Percentiles rank a stretch among this genome's conserved stretches.
Evolutionary conservation across 495 filamentous ascomycete genomes (phyloP).

Genomic region (Daldinia loculata): DNA sequence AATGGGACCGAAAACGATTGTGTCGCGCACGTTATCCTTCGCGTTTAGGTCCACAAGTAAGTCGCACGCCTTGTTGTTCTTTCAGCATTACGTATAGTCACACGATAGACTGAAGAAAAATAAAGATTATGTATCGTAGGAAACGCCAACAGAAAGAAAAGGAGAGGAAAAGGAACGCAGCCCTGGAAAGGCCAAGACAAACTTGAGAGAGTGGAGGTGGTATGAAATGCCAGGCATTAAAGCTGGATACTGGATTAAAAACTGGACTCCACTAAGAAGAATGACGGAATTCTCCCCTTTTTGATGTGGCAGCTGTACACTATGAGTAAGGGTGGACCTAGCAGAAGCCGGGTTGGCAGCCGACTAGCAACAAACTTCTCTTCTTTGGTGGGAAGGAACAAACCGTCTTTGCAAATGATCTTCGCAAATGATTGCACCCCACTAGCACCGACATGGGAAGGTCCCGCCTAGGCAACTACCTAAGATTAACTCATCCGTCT

Average conservation of each 20-base stretch:
- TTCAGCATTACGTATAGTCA: conserved; percentile 32
- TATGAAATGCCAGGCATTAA: conserved; percentile 20
- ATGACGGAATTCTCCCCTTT: conserved; percentile 38
- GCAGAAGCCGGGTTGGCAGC: no score
- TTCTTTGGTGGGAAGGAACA: conserved; percentile 11
- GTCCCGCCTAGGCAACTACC: conserved; percentile 9
- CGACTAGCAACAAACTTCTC: background rate
- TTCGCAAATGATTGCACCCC: conserved; percentile 34
- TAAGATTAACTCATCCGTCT: conserved; percentile 5
- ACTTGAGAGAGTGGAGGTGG: conserved; percentile 29
- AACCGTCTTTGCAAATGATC: conserved; percentile 8
- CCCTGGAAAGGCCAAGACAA: conserved; percentile 31
- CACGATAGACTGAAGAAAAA: conserved; percentile 2
- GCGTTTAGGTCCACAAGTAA: conserved; percentile 12
- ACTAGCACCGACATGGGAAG: conserved; percentile 35
- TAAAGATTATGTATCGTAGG: conserved; percentile 9
- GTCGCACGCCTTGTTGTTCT: conserved; percentile 13
- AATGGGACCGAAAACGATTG: conserved; percentile 14
- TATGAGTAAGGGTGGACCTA: background rate
- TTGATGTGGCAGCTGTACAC: conserved; percentile 16
- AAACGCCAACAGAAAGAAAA: background rate
- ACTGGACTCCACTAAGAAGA: conserved; percentile 32
- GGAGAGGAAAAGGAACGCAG: conserved; percentile 14
- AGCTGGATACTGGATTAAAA: conserved; percentile 15
- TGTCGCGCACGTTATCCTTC: conserved; percentile 24